A percentile compares a stretch with the other conserved stretches of the same genome.
Conservation (phyloP, 2,329 filamentous ascomycete genomes). For the Colletotrichum eleusines region DNA sequence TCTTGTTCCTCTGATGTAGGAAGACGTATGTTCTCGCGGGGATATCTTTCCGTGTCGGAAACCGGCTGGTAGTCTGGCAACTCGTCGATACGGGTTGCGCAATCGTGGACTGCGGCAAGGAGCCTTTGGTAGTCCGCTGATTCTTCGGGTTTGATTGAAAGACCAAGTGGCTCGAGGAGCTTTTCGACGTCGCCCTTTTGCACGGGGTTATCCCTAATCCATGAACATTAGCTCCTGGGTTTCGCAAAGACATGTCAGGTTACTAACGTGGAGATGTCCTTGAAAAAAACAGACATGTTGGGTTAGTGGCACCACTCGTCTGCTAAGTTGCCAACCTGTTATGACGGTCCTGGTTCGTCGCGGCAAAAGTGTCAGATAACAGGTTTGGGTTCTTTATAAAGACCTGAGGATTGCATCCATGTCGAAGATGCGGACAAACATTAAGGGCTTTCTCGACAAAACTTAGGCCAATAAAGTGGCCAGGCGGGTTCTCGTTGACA, state of each 20-base stretch:
- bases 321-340: neutral
- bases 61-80: slow-evolving; percentile 61
- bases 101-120: slow-evolving; percentile 64
- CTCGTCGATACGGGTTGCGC: slow-evolving; percentile 57
- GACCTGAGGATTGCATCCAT: slow-evolving; percentile 4
- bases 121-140: slow-evolving; percentile 60
- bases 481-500: slow-evolving; percentile 28
- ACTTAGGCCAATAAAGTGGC: slow-evolving; percentile 6
- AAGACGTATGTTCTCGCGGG: slow-evolving; percentile 57
- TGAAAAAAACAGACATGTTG: slow-evolving; percentile 55
- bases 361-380: neutral
- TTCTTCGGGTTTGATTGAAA: slow-evolving; percentile 53
- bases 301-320: neutral
- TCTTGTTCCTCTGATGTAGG: slow-evolving; percentile 56
- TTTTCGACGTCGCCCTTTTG: slow-evolving; percentile 54
- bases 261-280: slow-evolving; percentile 52
- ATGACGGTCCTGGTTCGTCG: neutral
- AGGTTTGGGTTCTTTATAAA: slow-evolving; percentile 23
- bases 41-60: slow-evolving; percentile 57
- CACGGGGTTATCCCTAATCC: slow-evolving; percentile 54
- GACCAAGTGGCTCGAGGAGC: slow-evolving; percentile 52
- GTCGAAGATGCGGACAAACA: slow-evolving; percentile 11
- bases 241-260: neutral
- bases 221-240: neutral
- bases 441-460: neutral